Evolutionary conservation across 352 stramenopile genomes (phyloP), one percentile per base, ranked within the genome.

Genomic region (Phytophthora sp.): DNA sequence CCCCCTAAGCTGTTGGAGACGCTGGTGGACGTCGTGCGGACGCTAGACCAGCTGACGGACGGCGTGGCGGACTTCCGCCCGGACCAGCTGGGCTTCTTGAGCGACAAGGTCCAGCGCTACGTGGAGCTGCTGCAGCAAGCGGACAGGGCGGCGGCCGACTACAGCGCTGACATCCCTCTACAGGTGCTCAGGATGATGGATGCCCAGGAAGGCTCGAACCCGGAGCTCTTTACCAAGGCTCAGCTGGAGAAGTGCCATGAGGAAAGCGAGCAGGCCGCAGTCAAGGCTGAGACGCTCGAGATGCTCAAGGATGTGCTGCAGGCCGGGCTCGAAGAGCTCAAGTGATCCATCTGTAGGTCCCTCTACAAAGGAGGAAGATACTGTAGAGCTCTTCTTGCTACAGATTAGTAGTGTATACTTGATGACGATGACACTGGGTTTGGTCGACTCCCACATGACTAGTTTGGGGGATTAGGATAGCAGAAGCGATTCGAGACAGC

Each of bases 161-260:
- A 89, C 52, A 57, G 84, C 55, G 83, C 81, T 7, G 66, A 75
- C 38, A 90, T 91, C 50, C 83, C 83, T 3, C 51, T 91, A 29
- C 62, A 85, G 41, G 83, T 90, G 49, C 73, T 91, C 18, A 87
- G 74, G 51, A 84, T 81, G 73, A 57, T 91, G 56, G 79, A 89
- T 47, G 66, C 61, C 4, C 50, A 85, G 35, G 66, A 84, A 33
- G 72, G 76, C 13, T 86, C 77, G 5, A 91, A 91, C 53, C 83
- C 80, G 7, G 83, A 91, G 60, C 67, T 90, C 13, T 90, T 83
- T 57, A 91, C 83, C 1, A 88, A 87, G 63, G 27, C 59, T 41
- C 80, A 90, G 64, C 44, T 91, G 47, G 80, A 91, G 35, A 81
- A 78, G 36, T 90, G 80, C 35, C 53, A 82, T 42, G 74, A 90